Evolutionary conservation across 78 protist species (phyloP).

Genomic region (Dictyostelium citrinum): DNA sequence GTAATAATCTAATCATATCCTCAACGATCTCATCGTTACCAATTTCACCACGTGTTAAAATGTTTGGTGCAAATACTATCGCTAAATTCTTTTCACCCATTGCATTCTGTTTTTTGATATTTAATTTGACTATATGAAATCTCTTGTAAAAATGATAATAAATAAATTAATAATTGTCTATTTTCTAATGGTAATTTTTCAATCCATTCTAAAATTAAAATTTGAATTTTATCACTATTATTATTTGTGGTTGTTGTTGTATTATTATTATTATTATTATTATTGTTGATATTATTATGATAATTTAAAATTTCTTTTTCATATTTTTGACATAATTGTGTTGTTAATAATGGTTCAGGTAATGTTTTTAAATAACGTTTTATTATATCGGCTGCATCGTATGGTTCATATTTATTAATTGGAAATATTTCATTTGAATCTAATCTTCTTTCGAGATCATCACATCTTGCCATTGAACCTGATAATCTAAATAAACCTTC

Average conservation of each 20-base stretch:
- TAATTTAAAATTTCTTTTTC: conserved; percentile 22
- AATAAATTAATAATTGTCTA: conserved; percentile 32
- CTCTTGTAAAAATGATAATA: conserved; percentile 44
- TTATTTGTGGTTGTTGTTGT: too few relatives aligned
- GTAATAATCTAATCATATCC: conserved; percentile 27
- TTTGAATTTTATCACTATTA: background rate
- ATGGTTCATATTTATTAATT: conserved; percentile 30
- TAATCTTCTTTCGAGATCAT: conserved; percentile 38
- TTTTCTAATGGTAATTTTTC: conserved; percentile 25
- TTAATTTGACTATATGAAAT: conserved; percentile 8
- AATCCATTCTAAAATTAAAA: conserved; percentile 46
- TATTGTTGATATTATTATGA: background rate
- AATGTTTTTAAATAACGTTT: conserved; percentile 57
- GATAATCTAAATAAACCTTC: conserved; percentile 56
- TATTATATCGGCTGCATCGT: conserved; percentile 52
- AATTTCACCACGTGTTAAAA: conserved; percentile 61
- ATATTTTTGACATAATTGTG: background rate
- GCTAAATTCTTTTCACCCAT: conserved; percentile 68
- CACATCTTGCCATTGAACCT: conserved; percentile 57
- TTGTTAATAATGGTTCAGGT: conserved; percentile 43
- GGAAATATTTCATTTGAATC: conserved; percentile 21
- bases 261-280: background rate
- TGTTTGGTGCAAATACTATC: conserved; percentile 64
- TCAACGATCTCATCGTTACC: conserved; percentile 71
- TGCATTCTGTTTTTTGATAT: conserved; percentile 3